Evolutionary conservation across 192 early-diverging fungal species (phyloP).

Genomic region (Coemansia sp.): DNA sequence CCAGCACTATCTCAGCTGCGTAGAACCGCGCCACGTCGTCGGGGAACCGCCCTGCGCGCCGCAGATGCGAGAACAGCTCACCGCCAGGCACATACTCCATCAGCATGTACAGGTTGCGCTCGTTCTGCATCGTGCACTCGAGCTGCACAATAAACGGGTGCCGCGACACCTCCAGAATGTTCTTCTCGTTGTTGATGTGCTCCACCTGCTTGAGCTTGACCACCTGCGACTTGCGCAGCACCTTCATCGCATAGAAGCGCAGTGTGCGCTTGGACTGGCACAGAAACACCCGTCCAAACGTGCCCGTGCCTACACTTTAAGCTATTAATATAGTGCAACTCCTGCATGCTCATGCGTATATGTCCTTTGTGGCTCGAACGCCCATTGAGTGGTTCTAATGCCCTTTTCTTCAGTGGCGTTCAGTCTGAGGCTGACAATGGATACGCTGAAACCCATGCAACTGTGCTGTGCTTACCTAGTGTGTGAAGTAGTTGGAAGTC

Average conservation of each 20-base stretch:
- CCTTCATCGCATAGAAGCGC: constrained; percentile 83
- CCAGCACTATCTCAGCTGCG: constrained; percentile 92
- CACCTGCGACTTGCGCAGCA: constrained; percentile 78
- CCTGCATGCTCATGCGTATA: not conserved
- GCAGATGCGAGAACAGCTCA: constrained; percentile 94
- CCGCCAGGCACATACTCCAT: constrained; percentile 95
- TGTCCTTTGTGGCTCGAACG: not conserved
- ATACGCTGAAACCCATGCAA: not conserved
- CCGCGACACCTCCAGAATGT: constrained; percentile 67
- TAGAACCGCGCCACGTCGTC: constrained; percentile 96
- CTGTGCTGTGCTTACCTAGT: constrained; percentile 29
- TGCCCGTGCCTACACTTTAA: constrained; percentile 83
- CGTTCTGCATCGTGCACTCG: constrained; percentile 94
- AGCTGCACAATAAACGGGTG: constrained; percentile 85
- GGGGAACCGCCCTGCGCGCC: constrained; percentile 85
- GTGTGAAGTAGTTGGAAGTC: constrained; percentile 52
- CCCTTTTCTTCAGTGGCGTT: not conserved
- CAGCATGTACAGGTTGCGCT: constrained; percentile 90
- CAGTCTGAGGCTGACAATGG: not conserved
- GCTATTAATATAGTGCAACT: constrained; percentile 2
- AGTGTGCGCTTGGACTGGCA: constrained; percentile 67
- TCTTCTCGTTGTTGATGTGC: constrained; percentile 82
- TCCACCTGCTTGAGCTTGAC: constrained; percentile 83
- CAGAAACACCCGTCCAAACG: constrained; percentile 94
- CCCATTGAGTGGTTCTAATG: not conserved